Evolutionary conservation across 768 basidiomycete species (phyloP).

Genomic region (Rubroboletus pulcherrimus): DNA sequence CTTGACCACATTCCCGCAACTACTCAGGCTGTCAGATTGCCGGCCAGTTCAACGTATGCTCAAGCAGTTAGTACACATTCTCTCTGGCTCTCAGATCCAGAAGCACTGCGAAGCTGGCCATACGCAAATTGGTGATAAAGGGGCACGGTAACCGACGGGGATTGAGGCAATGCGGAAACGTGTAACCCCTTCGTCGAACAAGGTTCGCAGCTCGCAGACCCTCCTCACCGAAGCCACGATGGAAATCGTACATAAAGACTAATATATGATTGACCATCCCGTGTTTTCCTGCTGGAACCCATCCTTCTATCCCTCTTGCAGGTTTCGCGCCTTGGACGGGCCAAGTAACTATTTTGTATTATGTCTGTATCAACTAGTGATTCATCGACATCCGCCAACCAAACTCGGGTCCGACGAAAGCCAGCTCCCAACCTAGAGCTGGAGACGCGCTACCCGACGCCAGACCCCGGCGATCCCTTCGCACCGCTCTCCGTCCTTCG

Average conservation of each 20-base stretch:
- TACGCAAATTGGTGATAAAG: conserved; percentile 22
- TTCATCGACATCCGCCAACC: conserved; percentile 12
- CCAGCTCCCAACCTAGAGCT: conserved; percentile 52
- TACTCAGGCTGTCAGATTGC: neutral
- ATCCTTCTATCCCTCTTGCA: conserved; percentile 9
- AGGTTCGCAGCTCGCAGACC: conserved; percentile 18
- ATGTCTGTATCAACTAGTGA: conserved; percentile 31
- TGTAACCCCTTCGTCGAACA: conserved; percentile 12
- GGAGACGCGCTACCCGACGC: conserved; percentile 56
- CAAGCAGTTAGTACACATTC: neutral
- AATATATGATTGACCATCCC: conserved; percentile 6
- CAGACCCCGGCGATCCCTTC: conserved; percentile 69
- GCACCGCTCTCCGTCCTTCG: conserved; percentile 65
- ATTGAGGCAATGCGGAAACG: conserved; percentile 31
- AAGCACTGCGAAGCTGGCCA: conserved; percentile 18
- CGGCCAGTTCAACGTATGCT: neutral
- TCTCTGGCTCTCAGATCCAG: conserved; percentile 12
- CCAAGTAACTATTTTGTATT: conserved; percentile 22
- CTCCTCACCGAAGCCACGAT: conserved; percentile 36
- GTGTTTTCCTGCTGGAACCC: conserved; percentile 18
- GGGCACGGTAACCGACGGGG: conserved; percentile 30
- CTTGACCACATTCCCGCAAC: neutral
- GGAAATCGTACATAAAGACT: conserved; percentile 31
- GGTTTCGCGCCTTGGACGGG: conserved; percentile 11
- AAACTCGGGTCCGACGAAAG: conserved; percentile 43